Percentiles rank a stretch among this genome's conserved stretches.
These are phyloP conservation scores for Lantana camara DNA, from an alignment of 257 asterid genomes.

Conservation along the genomic window DNA sequence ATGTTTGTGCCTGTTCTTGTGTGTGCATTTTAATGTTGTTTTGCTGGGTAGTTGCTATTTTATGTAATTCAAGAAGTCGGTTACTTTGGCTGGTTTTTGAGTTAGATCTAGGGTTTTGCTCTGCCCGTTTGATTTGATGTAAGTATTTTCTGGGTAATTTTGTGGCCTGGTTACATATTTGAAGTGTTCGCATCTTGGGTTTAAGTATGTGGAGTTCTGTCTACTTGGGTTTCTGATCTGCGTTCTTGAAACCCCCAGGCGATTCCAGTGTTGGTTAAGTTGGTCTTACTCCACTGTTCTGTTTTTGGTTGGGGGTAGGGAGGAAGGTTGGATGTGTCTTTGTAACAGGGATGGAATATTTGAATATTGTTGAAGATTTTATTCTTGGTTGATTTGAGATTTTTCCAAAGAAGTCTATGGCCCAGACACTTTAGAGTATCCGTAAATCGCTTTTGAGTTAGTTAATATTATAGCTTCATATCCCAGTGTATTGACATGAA, in stretches of 20 bases:
- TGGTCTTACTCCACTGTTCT: background rate
- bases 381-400: background rate
- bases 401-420: no score
- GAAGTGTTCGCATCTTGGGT: background rate
- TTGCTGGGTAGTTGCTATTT: background rate
- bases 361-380: background rate
- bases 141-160: background rate
- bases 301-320: background rate
- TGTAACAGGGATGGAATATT: background rate
- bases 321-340: constrained; percentile 6
- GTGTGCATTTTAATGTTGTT: constrained; percentile 1
- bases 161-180: background rate
- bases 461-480: background rate
- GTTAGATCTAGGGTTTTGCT: constrained; percentile 48
- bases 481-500: background rate
- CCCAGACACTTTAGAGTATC: background rate
- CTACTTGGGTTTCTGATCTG: background rate
- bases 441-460: background rate
- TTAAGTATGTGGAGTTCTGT: background rate
- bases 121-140: constrained; percentile 11
- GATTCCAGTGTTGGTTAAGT: constrained; percentile 13
- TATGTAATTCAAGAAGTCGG: background rate
- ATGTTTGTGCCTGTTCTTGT: background rate
- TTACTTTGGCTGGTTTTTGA: constrained; percentile 1
- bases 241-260: background rate